These are phyloP conservation scores for Globisporangium mamillatum DNA, from an alignment of 352 stramenopile species.

Conservation along the genomic window DNA sequence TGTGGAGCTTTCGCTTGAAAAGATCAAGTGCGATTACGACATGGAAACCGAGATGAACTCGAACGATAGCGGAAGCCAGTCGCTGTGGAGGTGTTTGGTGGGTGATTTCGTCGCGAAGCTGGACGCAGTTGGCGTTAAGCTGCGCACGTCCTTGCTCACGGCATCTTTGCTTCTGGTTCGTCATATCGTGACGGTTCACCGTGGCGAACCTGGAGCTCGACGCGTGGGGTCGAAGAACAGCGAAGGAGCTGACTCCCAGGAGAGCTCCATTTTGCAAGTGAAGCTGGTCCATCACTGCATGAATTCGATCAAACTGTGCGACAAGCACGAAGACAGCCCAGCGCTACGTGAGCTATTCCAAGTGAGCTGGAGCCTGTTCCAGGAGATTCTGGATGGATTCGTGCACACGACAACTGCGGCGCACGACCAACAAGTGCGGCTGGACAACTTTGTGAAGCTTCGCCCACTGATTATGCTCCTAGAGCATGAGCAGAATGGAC, in stretches of 20 bases:
- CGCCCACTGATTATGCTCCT: constrained; percentile 43
- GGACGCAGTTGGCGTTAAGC: constrained; percentile 20
- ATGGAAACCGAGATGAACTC: constrained; percentile 10
- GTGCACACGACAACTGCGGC: constrained; percentile 17
- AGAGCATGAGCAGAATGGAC: constrained; percentile 47
- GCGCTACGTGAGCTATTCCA: constrained; percentile 38
- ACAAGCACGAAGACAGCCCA: constrained; percentile 20
- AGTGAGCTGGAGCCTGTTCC: constrained; percentile 63
- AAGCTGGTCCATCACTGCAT: constrained; percentile 61
- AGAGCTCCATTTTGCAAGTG: constrained; percentile 29
- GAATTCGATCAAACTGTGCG: constrained; percentile 40
- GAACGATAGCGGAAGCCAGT: neutral
- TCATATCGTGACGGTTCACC: constrained; percentile 35
- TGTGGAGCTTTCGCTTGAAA: constrained; percentile 25
- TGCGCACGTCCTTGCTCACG: constrained; percentile 51
- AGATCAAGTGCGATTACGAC: constrained; percentile 9
- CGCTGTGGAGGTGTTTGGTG: constrained; percentile 32
- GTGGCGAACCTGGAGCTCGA: neutral
- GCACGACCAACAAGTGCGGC: constrained; percentile 32
- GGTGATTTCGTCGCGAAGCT: constrained; percentile 27
- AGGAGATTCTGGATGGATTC: constrained; percentile 56
- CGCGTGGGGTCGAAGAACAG: neutral
- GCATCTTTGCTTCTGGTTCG: constrained; percentile 46
- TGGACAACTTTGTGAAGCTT: constrained; percentile 35
- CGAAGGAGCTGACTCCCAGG: constrained; percentile 14